Evolutionary conservation across 371 early-diverging fungal genomes (phyloP).

Genomic region (Apophysomyces trapeziformis): DNA sequence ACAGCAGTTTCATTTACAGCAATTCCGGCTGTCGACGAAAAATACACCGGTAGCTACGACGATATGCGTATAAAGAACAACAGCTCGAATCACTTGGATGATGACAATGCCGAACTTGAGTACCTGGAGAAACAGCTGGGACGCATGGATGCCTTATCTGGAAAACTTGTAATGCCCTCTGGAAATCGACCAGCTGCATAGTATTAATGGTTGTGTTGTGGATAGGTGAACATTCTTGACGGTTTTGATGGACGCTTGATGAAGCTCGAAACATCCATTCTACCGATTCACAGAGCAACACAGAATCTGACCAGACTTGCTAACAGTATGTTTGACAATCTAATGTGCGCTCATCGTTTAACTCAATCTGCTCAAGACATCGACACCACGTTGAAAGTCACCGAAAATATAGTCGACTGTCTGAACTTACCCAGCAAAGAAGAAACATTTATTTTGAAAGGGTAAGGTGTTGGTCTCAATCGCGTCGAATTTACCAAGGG

Average conservation of each 20-base stretch:
- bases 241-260: conserved; percentile 85
- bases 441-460: conserved; percentile 68
- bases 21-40: neutral
- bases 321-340: conserved; percentile 61
- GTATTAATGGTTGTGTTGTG: neutral
- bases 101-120: conserved; percentile 38
- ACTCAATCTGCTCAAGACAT: conserved; percentile 59
- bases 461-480: conserved; percentile 23
- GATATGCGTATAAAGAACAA: conserved; percentile 1
- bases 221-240: conserved; percentile 70
- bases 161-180: conserved; percentile 32
- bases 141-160: conserved; percentile 51
- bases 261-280: conserved; percentile 78
- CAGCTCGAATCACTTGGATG: conserved; percentile 24
- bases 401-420: conserved; percentile 78
- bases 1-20: too few relatives aligned
- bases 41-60: neutral
- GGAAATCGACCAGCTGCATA: too few relatives aligned
- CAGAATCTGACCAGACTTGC: conserved; percentile 78
- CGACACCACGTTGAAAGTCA: conserved; percentile 67
- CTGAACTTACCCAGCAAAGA: conserved; percentile 80
- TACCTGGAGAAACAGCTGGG: conserved; percentile 42
- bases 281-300: conserved; percentile 88
- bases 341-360: neutral
- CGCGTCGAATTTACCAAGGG: neutral